Conservation (phyloP, 352 stramenopile genomes). For the Phytophthora crassamura region DNA sequence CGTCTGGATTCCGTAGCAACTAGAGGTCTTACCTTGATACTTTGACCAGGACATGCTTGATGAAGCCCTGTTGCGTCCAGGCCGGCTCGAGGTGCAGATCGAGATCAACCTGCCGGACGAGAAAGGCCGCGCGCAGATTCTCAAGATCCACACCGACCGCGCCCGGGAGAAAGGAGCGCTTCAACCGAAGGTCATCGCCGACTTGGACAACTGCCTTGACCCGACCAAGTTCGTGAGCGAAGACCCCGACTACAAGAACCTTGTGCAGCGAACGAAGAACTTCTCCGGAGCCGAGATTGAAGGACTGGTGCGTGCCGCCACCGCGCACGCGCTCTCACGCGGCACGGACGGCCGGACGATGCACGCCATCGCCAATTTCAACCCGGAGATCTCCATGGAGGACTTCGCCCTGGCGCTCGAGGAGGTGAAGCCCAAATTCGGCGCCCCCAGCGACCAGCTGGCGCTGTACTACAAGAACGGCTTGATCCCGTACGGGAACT, state of each 20-base stretch:
- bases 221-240: constrained; percentile 66
- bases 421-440: constrained; percentile 98
- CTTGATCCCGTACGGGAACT: constrained; percentile 95
- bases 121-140: constrained; percentile 96
- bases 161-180: constrained; percentile 78
- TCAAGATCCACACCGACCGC: constrained; percentile 98
- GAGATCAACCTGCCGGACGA: constrained; percentile 99
- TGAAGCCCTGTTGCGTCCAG: constrained; percentile 97
- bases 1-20: background rate
- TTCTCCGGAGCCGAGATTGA: constrained; percentile 99
- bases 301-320: constrained; percentile 96
- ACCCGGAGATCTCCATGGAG: constrained; percentile 81
- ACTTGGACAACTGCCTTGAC: constrained; percentile 79
- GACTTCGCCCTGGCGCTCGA: constrained; percentile 96
- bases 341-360: constrained; percentile 87
- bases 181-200: constrained; percentile 72
- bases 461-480: constrained; percentile 96
- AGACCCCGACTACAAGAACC: constrained; percentile 85
- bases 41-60: constrained; percentile 88
- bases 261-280: constrained; percentile 98
- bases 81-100: constrained; percentile 99
- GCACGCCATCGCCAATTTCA: constrained; percentile 82
- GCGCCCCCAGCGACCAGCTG: constrained; percentile 94
- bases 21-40: constrained; percentile 2
- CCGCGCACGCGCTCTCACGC: constrained; percentile 82